phyloP scores from a whole-genome alignment of 768 basidiomycete genomes.

The Tricholoma terreum region DNA sequence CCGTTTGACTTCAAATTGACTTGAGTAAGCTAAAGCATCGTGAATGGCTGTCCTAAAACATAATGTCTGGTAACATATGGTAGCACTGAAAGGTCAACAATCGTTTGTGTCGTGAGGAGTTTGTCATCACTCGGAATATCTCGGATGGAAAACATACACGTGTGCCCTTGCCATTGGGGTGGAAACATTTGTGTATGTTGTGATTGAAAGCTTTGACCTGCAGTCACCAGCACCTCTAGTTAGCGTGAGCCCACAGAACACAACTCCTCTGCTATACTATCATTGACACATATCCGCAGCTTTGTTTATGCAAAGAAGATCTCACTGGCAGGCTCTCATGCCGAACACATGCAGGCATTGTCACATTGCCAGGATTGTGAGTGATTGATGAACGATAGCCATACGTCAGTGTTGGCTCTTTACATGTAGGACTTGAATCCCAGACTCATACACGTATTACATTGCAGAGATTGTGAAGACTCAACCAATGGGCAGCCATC shows the following conservation, averaged over 20 bases:
- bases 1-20: too few relatives aligned
- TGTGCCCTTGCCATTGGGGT: too few relatives aligned
- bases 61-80: too few relatives aligned
- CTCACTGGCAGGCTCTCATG: not conserved
- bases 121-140: too few relatives aligned
- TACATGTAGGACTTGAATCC: not conserved
- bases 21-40: too few relatives aligned
- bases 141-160: too few relatives aligned
- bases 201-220: too few relatives aligned
- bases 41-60: too few relatives aligned
- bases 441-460: not conserved
- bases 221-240: not conserved
- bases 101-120: too few relatives aligned
- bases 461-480: not conserved
- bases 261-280: not conserved
- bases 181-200: too few relatives aligned
- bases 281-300: not conserved
- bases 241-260: not conserved
- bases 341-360: not conserved
- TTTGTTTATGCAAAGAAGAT: not conserved
- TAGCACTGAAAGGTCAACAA: too few relatives aligned
- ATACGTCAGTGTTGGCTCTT: not conserved
- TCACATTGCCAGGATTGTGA: not conserved
- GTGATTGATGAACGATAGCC: not conserved
- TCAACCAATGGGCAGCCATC: too few relatives aligned